Base-by-base conservation (phyloP, 2,329 filamentous ascomycete genomes). In the Claviceps humidiphila region DNA sequence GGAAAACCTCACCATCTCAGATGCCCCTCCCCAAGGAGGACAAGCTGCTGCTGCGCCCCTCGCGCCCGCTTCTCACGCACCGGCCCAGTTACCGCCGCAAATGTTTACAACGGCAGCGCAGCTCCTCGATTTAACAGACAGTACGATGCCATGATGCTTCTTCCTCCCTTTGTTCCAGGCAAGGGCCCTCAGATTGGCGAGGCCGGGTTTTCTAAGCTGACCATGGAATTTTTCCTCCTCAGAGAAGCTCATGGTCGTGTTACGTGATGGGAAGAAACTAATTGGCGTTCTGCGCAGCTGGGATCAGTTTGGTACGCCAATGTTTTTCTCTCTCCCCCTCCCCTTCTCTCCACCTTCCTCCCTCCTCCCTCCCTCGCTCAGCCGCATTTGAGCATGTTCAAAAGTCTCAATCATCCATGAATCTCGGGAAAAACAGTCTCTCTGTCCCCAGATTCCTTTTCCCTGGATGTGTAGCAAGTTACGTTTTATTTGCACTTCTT, bases 81-180 rank as follows among this genome's bases (percentile, higher is more conserved):
- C 74, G 47, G 70, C 75, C 57, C 85, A 88, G 69, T 74, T 91
- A 41, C 87, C 87, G 14, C 90, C 90, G 54, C 91, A 98, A 74
- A 96, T 97, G 85, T 98, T 98, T 72, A 95, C 93, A 17, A 98
- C 93, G 37, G 93, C 93, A 37, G 90, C 93, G 51, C 93, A 97
- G 74, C 75, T 98, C 54, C 75, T 98, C 54, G 93, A 98, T 67
- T 77, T 98, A 63, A 97, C 93, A 61, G 93, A 98, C 73, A 98
- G 91, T 97, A 81, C 74, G 87, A 44, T 14, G 24, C 20, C 30
- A 34, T 34, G 30, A 34, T 16, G 8, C 55, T 37, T 30, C 9
- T 24, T 34, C 1, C 24, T 46, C 24, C 8, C 3, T 6, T n/a
- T 8, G 7, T 30, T 30, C n/a, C 26, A 46, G 8, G 16, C 17